Evolutionary conservation across 495 filamentous ascomycete species (phyloP).

Genomic region (Pseudomonodictys pantanalensis): DNA sequence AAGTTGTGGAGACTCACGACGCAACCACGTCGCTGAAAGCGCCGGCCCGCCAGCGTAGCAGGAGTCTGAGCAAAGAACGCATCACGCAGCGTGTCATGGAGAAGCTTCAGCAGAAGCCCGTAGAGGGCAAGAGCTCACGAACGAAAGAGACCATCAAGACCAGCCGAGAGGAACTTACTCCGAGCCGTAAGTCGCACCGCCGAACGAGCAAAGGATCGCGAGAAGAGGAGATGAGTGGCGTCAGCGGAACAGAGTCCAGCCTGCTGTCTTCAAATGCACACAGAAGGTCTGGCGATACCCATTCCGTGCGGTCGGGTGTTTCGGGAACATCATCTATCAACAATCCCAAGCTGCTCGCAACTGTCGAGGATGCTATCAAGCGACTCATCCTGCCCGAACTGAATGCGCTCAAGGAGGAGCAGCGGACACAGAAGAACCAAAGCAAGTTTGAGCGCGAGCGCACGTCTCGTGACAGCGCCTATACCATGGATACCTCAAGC

Average conservation of each 20-base stretch:
- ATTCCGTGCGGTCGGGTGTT: conserved; percentile 70
- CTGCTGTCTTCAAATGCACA: conserved; percentile 64
- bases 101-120: conserved; percentile 50
- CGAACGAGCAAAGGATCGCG: conserved; percentile 58
- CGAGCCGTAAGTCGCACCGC: conserved; percentile 43
- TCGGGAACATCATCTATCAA: conserved; percentile 84
- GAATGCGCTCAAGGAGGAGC: conserved; percentile 83
- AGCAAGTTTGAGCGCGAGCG: conserved; percentile 63
- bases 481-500: conserved; percentile 54
- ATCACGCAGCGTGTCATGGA: conserved; percentile 69
- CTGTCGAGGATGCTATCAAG: conserved; percentile 93
- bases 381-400: conserved; percentile 89
- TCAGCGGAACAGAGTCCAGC: conserved; percentile 72
- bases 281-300: conserved; percentile 67
- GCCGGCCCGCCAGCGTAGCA: conserved; percentile 61
- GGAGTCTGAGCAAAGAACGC: conserved; percentile 72
- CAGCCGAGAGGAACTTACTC: conserved; percentile 62
- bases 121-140: conserved; percentile 47
- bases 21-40: conserved; percentile 59
- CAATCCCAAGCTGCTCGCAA: conserved; percentile 91
- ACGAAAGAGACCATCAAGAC: conserved; percentile 51
- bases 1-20: conserved; percentile 35
- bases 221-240: conserved; percentile 56
- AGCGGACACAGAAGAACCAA: conserved; percentile 62
- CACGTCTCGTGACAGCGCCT: conserved; percentile 46